Evolutionary conservation across 805 yeast species (phyloP), one percentile per base, ranked within the genome.

Genomic region (Jamesozyma jinghongensis): DNA sequence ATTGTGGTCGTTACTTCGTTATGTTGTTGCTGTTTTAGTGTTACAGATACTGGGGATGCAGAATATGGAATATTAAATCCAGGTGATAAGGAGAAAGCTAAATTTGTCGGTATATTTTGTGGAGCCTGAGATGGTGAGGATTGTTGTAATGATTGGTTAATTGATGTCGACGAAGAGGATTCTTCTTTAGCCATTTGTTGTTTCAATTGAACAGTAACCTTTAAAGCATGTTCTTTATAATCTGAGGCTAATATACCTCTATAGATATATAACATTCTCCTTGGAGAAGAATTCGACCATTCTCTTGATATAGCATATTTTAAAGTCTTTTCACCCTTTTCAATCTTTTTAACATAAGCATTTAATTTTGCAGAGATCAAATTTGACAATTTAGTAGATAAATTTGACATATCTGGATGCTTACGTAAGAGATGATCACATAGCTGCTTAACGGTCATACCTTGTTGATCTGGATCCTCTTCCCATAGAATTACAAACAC

Each of bases 221-320:
- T 74, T 38, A 77, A 74, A 6, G 84, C 90, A 55, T 79, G 85
- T 31, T 77, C 63, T 51, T 79, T 80, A 61, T 80, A 84, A 56
- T 83, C 88, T n/a, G 76, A 70, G 25, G 90, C 74, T 46, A 84
- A 67, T 22, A 81, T 64, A 30, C 94, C 94, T 53, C 92, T 75
- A 60, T 84, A 84, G 37, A 82, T 87, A 54, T 84, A 84, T 20
- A 84, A 87, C 94, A 84, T 84, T 67, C 94, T 71, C 54, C 84
- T 80, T 38, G 94, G 94, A 2, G 86, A 78, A 14, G 90, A 86
- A 59, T 83, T 90, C 3, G 94, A 90, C 94, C 94, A 84, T 60
- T 84, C 92, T 63, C 94, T 74, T 1, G 86, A 79, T 33, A 84
- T 64, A 16, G 90, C 85, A 59, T 84, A 84, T 42, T 73, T 73